Conservation (phyloP, 768 basidiomycete species). For the Phlegmacium glaucopus region DNA sequence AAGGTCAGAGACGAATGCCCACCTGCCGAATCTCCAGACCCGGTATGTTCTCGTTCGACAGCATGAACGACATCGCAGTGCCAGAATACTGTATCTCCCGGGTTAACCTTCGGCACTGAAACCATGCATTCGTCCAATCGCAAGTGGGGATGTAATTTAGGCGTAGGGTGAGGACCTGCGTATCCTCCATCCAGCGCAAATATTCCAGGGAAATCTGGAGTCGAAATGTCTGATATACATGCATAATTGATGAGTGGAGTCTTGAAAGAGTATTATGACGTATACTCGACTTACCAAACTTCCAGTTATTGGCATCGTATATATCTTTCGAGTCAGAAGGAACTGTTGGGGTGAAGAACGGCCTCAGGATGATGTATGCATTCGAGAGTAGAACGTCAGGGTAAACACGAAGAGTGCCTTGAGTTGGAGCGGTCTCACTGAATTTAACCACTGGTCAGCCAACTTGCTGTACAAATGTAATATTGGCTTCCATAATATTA, state of each 20-base stretch:
- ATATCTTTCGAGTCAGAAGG: conserved; percentile 36
- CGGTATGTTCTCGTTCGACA: conserved; percentile 50
- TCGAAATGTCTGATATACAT: conserved; percentile 36
- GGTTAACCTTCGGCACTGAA: conserved; percentile 64
- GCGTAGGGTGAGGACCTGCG: conserved; percentile 45
- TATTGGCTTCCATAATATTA: conserved; percentile 19
- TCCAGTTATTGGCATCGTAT: conserved; percentile 52
- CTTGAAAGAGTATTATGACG: not conserved
- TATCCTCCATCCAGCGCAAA: conserved; percentile 34
- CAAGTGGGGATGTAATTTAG: conserved; percentile 64
- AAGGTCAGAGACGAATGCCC: not conserved
- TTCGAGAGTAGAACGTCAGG: conserved; percentile 65
- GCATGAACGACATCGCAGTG: conserved; percentile 57
- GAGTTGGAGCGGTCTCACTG: conserved; percentile 62
- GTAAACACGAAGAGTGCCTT: conserved; percentile 70
- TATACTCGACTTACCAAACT: conserved; percentile 34
- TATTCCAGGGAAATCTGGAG: conserved; percentile 53
- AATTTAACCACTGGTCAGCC: not conserved
- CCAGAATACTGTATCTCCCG: conserved; percentile 81
- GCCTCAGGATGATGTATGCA: conserved; percentile 69
- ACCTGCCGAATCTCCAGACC: conserved; percentile 56
- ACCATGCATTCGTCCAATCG: conserved; percentile 63
- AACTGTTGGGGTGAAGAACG: conserved; percentile 64
- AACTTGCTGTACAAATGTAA: no score
- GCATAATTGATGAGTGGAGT: not conserved